Conservation (phyloP, 176 grass and related monocot species). For the Carex cristatella region DNA sequence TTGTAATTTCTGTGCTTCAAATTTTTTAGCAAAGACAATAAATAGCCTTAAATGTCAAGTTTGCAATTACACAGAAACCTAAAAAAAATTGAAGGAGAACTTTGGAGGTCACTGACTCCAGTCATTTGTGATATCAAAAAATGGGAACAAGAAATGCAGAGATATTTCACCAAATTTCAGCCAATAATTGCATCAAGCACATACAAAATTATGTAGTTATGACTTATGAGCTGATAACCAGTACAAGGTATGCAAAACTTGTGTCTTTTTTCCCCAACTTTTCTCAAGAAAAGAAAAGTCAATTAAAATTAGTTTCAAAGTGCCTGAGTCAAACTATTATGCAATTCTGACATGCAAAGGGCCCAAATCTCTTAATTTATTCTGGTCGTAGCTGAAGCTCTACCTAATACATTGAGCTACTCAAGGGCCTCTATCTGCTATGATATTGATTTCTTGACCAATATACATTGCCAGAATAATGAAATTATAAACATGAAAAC, state of each 20-base stretch:
- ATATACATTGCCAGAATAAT: neutral
- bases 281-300: neutral
- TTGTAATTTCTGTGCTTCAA: neutral
- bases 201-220: neutral
- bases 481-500: neutral
- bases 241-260: neutral
- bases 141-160: neutral
- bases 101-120: too few species aligned
- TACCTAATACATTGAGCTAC: conserved; percentile 5
- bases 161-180: conserved; percentile 6
- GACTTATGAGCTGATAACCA: neutral
- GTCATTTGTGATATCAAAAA: neutral
- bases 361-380: conserved; percentile 1
- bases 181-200: conserved; percentile 3
- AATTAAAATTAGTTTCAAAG: neutral
- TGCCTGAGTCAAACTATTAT: neutral
- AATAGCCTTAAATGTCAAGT: neutral
- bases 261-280: neutral
- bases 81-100: too few species aligned
- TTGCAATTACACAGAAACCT: neutral
- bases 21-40: neutral
- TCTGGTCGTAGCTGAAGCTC: neutral
- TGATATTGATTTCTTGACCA: neutral
- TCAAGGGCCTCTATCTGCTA: neutral
- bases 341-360: conserved; percentile 4